phyloP scores from a whole-genome alignment of 129 eudicot genomes.

The Chrysanthemum lavandulifolium region DNA sequence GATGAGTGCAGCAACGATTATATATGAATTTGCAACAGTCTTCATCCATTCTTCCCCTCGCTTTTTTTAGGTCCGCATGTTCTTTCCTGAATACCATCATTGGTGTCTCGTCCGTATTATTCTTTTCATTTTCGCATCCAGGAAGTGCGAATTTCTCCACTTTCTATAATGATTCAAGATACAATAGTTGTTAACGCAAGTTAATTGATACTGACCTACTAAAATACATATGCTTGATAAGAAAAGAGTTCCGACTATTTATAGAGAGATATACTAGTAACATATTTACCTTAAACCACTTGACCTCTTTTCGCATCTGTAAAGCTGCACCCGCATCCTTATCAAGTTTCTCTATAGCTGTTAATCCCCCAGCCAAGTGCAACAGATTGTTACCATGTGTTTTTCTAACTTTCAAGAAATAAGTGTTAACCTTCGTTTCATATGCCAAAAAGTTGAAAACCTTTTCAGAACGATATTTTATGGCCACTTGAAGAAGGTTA shows the following conservation, averaged over 20 bases:
- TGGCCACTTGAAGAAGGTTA: slow-evolving; percentile 6
- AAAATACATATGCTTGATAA: slow-evolving; percentile 7
- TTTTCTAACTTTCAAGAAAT: neutral
- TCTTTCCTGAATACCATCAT: slow-evolving; percentile 23
- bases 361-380: too few relatives aligned
- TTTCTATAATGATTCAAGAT: neutral
- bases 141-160: neutral
- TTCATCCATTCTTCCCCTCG: slow-evolving; percentile 35
- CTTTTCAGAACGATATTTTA: slow-evolving; percentile 14
- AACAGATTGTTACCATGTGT: neutral
- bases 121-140: neutral
- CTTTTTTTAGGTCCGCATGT: slow-evolving; percentile 7
- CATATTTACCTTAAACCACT: too few relatives aligned
- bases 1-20: slow-evolving; percentile 30
- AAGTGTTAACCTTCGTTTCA: neutral
- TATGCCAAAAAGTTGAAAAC: slow-evolving; percentile 13
- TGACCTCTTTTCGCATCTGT: too few relatives aligned
- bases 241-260: slow-evolving; percentile 24
- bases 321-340: too few relatives aligned
- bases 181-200: slow-evolving; percentile 12
- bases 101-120: neutral
- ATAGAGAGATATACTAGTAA: slow-evolving; percentile 4
- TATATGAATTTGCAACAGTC: slow-evolving; percentile 19
- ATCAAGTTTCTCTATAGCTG: too few relatives aligned
- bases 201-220: slow-evolving; percentile 19